Percentiles rank a stretch among this genome's conserved stretches.
These are phyloP conservation scores for Lolium multiflorum DNA, from an alignment of 176 grass and related monocot species.

Conservation along the genomic window DNA sequence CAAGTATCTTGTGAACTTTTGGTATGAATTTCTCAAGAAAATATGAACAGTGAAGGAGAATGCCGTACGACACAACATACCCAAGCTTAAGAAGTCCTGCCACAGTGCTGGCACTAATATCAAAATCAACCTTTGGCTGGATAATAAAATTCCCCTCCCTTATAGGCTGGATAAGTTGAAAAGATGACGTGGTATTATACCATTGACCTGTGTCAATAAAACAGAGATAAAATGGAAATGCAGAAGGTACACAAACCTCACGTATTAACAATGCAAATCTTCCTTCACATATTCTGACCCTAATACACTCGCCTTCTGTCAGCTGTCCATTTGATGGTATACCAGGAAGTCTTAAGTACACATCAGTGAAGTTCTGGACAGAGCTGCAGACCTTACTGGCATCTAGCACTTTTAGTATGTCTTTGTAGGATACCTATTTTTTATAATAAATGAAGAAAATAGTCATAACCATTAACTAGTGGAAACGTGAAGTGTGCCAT, in stretches of 20 bases:
- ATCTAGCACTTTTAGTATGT: conserved; percentile 85
- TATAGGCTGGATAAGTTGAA: conserved; percentile 76
- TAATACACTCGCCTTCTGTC: conserved; percentile 89
- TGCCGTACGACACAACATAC: conserved; percentile 51
- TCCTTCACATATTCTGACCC: conserved; percentile 99
- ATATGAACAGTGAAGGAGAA: background rate
- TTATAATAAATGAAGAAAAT: conserved; percentile 29
- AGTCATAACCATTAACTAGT: conserved; percentile 12
- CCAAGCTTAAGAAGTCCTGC: conserved; percentile 98
- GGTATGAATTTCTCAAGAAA: background rate
- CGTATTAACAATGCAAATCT: conserved; percentile 97
- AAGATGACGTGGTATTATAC: conserved; percentile 21
- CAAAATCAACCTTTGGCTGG: conserved; percentile 99
- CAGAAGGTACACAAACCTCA: conserved; percentile 58
- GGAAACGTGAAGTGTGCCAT: conserved; percentile 20
- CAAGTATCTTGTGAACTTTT: background rate
- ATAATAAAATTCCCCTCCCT: conserved; percentile 96
- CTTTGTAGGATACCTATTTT: conserved; percentile 81
- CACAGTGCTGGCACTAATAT: conserved; percentile 98
- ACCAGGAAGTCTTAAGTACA: conserved; percentile 87
- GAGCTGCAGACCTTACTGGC: conserved; percentile 88
- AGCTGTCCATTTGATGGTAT: conserved; percentile 76
- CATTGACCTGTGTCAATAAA: conserved; percentile 36
- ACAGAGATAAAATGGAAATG: conserved; percentile 27
- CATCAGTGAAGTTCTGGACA: conserved; percentile 96